Evolutionary conservation across 176 grass and related monocot genomes (phyloP), one percentile per base, ranked within the genome.

Genomic region (Dendrocalamus sinicus): DNA sequence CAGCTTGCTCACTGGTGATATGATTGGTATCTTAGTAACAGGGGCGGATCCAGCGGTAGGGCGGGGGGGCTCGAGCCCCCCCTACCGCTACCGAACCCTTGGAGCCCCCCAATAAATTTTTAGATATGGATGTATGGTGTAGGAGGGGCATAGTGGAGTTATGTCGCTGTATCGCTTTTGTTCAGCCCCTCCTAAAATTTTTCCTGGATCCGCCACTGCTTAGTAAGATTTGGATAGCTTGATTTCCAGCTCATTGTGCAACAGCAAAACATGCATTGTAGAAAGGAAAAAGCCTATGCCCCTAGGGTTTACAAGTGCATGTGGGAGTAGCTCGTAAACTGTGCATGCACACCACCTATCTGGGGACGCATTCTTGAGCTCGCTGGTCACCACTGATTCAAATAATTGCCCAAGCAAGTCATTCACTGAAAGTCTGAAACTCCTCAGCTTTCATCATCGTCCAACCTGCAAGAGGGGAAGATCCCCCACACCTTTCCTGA

Each of bases 401-500:
- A 89, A 85, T 83, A 91, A 91, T 84, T 87, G 81, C n/a, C 43
- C 22, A 53, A 16, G 50, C 72, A 83, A 63, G 63, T 62, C 72
- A 51, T 73, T 61, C 81, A 62, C 50, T 52, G 14, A 6, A 52
- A 52, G 14, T 47, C 68, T 62, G 37, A n/a, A 30, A 70, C 70
- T 55, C 60, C 47, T 48, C 71, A 48, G 71, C 63, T 83, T 88
- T 88, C 86, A 65, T 64, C 80, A 59, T 88, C 79, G 20, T 76
- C 86, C 86, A 68, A 60, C 78, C 83, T 77, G 73, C 74, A 85
- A 58, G 73, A 85, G 23, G 83, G 37, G 73, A 78, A 58, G 83
- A 85, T 85, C 83, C 83, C 50, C 76, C 82, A 67, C 82, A 84
- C 7, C 67, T 91, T 84, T 87, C 61, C 51, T 45, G 85, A 91